These are phyloP conservation scores for Candida namnaoensis DNA, from an alignment of 805 yeast genomes.

Conservation along the genomic window DNA sequence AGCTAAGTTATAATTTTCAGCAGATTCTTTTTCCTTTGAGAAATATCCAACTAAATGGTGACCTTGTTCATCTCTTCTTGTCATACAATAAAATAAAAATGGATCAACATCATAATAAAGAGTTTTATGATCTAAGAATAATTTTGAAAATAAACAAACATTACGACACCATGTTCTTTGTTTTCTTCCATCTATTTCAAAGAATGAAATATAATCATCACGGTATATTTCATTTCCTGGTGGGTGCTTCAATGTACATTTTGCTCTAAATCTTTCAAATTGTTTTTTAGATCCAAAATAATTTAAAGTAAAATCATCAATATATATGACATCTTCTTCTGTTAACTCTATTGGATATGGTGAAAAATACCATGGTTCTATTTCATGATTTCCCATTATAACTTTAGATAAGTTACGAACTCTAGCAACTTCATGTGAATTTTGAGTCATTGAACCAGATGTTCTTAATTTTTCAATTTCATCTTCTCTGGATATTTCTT, in stretches of 20 bases:
- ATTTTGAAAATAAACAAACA: conserved; percentile 79
- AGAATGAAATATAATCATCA: conserved; percentile 58
- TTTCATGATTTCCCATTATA: conserved; percentile 81
- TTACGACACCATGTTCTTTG: conserved; percentile 81
- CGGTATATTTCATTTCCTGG: conserved; percentile 92
- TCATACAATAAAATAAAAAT: conserved; percentile 78
- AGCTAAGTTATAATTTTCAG: conserved; percentile 74
- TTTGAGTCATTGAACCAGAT: conserved; percentile 96
- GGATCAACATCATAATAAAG: conserved; percentile 94
- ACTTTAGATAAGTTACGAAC: conserved; percentile 77
- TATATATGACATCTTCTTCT: conserved; percentile 48
- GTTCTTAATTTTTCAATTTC: conserved; percentile 89
- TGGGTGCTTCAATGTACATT: conserved; percentile 67
- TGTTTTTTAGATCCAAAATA: conserved; percentile 67
- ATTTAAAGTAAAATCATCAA: conserved; percentile 81
- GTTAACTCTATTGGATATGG: conserved; percentile 90
- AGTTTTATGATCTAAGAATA: conserved; percentile 86
- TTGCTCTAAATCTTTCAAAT: conserved; percentile 59
- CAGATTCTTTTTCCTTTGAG: conserved; percentile 72
- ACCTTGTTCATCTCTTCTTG: conserved; percentile 48
- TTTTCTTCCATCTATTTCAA: conserved; percentile 90
- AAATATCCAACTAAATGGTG: conserved; percentile 92
- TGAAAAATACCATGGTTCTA: conserved; percentile 93
- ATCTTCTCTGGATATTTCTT: conserved; percentile 76
- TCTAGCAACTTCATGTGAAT: conserved; percentile 75